Conservation (phyloP, 768 basidiomycete genomes). For the Tricholoma matsutake region DNA sequence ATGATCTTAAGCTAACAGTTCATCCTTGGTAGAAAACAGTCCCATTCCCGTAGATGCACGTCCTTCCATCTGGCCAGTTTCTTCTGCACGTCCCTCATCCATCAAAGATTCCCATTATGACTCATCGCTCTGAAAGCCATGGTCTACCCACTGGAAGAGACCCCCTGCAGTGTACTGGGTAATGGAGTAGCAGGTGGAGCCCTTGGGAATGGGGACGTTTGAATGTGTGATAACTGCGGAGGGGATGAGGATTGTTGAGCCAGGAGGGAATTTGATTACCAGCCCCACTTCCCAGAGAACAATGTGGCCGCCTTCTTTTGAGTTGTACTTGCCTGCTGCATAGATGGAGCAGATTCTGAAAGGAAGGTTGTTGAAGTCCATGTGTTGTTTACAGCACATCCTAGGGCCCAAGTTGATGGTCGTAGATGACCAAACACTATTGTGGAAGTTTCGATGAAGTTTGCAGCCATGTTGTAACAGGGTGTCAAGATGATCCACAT, state of each 20-base stretch:
- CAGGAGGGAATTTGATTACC: background rate
- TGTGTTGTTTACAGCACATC: constrained; percentile 14
- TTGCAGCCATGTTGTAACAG: constrained; percentile 7
- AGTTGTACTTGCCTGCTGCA: background rate
- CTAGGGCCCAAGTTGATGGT: constrained; percentile 29
- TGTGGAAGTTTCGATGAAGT: constrained; percentile 20
- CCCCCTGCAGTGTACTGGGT: background rate
- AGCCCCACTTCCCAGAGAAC: too few relatives aligned
- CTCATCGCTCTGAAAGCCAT: background rate
- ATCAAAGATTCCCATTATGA: background rate
- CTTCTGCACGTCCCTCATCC: background rate
- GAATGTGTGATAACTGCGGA: background rate
- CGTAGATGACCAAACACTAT: constrained; percentile 23
- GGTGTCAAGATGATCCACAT: constrained; percentile 5
- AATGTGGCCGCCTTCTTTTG: background rate
- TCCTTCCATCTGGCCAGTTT: background rate
- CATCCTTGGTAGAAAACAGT: background rate
- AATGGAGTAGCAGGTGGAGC: background rate
- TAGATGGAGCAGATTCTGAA: constrained; percentile 11
- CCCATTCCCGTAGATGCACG: background rate
- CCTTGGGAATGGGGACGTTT: background rate
- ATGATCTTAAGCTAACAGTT: background rate
- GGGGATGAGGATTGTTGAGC: background rate
- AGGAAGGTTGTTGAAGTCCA: constrained; percentile 23
- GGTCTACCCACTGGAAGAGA: background rate